Evolutionary conservation across 2,329 filamentous ascomycete species (phyloP).

Genomic region (Pleomassaria siparia): DNA sequence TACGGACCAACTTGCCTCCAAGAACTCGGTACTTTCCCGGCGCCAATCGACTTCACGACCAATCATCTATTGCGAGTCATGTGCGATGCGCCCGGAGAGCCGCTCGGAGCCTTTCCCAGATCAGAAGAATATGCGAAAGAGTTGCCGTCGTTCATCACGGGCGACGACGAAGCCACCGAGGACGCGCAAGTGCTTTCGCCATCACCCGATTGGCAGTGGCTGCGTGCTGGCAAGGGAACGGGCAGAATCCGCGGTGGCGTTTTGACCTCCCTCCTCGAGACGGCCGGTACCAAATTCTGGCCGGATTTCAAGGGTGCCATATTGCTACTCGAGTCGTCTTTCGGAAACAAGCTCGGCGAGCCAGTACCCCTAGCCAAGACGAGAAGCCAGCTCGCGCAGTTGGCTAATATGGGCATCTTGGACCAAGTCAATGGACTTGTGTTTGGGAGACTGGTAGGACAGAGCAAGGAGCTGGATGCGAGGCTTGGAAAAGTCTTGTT

Average conservation of each 20-base stretch:
- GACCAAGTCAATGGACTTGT: neutral
- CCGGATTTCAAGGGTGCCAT: neutral
- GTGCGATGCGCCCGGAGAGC: neutral
- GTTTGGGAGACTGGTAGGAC: slow-evolving; percentile 2
- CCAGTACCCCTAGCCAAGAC: neutral
- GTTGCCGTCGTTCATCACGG: neutral
- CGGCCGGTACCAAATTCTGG: neutral
- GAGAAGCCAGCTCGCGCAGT: neutral
- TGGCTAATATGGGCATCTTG: neutral
- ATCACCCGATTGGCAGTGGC: neutral
- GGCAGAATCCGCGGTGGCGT: neutral
- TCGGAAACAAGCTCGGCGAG: neutral
- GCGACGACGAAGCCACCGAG: neutral
- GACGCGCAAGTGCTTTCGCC: neutral
- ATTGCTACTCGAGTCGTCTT: neutral
- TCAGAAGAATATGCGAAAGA: neutral
- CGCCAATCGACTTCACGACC: neutral
- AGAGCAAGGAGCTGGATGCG: neutral
- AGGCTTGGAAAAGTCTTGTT: neutral
- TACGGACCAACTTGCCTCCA: neutral
- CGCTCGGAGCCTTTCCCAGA: neutral
- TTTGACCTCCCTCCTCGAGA: neutral
- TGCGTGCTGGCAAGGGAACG: neutral
- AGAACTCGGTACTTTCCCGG: neutral
- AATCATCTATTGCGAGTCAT: neutral